Base-by-base conservation (phyloP, 305 asterid species). In the Andrographis paniculata region DNA sequence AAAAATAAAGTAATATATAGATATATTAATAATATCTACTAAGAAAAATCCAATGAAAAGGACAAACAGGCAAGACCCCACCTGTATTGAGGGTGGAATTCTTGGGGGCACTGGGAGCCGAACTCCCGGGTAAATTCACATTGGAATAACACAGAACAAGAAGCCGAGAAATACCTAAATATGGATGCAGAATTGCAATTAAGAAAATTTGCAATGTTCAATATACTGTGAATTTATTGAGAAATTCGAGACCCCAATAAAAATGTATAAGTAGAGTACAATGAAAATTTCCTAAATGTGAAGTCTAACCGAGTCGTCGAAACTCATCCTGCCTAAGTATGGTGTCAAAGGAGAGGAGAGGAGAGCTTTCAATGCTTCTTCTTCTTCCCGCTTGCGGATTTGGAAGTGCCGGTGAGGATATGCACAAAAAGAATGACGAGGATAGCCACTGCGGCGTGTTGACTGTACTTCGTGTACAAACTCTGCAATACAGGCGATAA, bases 381-480 rank as follows among this genome's bases (percentile, higher is more conserved):
- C 78, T 67, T 79, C 55, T 38, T 54, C 41, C 69, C 71, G 24
- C 37, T 50, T 2, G 45, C 50, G 22, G 74, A 53, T 65, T 74
- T 79, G 14, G 73, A 58, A 13, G 86, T 71, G 59, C 61, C 14
- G 14, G 55, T 17, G 17, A 82, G 16, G 30, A 64, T 54, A 43
- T 63, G 60, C n/a, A 57, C 70, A 23, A 82, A 71, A 3, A 70
- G 44, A 45, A 44, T 9, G 55, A 82, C 31, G 17, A 74, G 13
- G 38, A 74, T 62, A 42, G 52, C 37, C 39, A 61, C 88, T 7
- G 77, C 71, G 48, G 76, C 23, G 45, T 65, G 83, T 9, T 83
- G 76, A n/a, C 86, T 71, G 46, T 82, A 74, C 21, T 59, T 64
- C 3, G 43, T 66, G 56, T 71, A 30, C 53, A 79, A 46, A 63